Conservation (phyloP, 192 early-diverging fungal species). For the Dispira simplex region DNA sequence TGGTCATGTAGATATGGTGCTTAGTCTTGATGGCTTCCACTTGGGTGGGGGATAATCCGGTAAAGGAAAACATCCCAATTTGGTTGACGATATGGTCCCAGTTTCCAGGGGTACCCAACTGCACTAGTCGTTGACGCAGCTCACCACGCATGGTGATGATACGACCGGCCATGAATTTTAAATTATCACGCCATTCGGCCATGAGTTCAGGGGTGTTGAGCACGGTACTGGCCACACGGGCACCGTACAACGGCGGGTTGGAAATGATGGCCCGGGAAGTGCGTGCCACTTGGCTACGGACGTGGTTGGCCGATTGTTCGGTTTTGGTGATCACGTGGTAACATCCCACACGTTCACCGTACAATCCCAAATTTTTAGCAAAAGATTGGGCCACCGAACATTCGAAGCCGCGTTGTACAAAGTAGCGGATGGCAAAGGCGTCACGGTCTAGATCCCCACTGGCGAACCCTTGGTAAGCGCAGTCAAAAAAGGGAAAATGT, state of each 20-base stretch:
- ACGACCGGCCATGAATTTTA: slow-evolving; percentile 72
- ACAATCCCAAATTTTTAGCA: slow-evolving; percentile 98
- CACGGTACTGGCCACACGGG: slow-evolving; percentile 69
- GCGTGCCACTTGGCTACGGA: slow-evolving; percentile 72
- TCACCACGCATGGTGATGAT: slow-evolving; percentile 79
- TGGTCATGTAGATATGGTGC: slow-evolving; percentile 88
- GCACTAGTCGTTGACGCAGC: slow-evolving; percentile 43
- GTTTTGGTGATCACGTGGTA: slow-evolving; percentile 55
- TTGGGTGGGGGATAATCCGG: slow-evolving; percentile 64
- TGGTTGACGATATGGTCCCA: slow-evolving; percentile 95
- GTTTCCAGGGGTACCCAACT: slow-evolving; percentile 72
- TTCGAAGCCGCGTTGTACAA: slow-evolving; percentile 85
- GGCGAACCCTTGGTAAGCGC: slow-evolving; percentile 98
- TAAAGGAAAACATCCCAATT: slow-evolving; percentile 98
- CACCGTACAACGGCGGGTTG: slow-evolving; percentile 81
- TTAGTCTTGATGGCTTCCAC: slow-evolving; percentile 64
- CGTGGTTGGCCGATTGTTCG: slow-evolving; percentile 30
- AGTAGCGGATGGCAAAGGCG: slow-evolving; percentile 85
- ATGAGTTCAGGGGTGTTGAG: slow-evolving; percentile 69
- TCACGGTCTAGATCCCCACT: slow-evolving; percentile 83
- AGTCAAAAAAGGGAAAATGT: slow-evolving; percentile 96
- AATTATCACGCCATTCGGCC: slow-evolving; percentile 65
- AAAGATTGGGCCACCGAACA: slow-evolving; percentile 83
- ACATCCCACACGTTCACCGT: slow-evolving; percentile 81
- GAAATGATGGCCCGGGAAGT: slow-evolving; percentile 76